Conservation (phyloP, 2,329 filamentous ascomycete species). For the Stenocarpella maydis region DNA sequence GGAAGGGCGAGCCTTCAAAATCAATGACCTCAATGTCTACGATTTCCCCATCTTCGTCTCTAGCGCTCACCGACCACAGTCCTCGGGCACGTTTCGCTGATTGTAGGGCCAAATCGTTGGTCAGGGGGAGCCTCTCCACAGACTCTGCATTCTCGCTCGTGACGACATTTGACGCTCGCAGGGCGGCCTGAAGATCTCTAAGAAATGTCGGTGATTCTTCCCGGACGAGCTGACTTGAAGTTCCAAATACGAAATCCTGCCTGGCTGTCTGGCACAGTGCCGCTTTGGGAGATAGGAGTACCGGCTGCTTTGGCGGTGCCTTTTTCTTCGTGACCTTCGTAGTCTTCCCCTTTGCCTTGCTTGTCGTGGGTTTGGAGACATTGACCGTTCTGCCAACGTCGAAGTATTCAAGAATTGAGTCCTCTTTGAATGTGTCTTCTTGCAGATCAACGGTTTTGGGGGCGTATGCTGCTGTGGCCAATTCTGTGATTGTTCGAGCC, state of each 20-base stretch:
- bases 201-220: constrained; percentile 75
- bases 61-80: constrained; percentile 76
- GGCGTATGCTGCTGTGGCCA: constrained; percentile 76
- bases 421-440: constrained; percentile 40
- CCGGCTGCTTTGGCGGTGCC: constrained; percentile 49
- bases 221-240: constrained; percentile 80
- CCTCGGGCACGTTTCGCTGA: constrained; percentile 42
- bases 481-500: constrained; percentile 77
- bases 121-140: constrained; percentile 39
- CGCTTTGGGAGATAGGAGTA: constrained; percentile 73
- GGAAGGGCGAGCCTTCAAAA: constrained; percentile 55
- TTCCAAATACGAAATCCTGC: constrained; percentile 86
- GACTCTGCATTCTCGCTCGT: constrained; percentile 50
- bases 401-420: constrained; percentile 59
- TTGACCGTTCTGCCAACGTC: constrained; percentile 43
- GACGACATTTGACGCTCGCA: constrained; percentile 64
- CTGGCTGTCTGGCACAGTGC: constrained; percentile 71
- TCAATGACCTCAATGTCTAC: constrained; percentile 71
- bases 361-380: constrained; percentile 40
- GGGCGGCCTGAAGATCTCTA: constrained; percentile 67
- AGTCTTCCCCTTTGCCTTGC: constrained; percentile 45
- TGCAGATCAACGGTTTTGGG: constrained; percentile 47
- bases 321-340: constrained; percentile 52
- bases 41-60: constrained; percentile 71
- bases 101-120: constrained; percentile 18